Conservation (phyloP, 129 eudicot genomes). For the Kitagawia praeruptora region DNA sequence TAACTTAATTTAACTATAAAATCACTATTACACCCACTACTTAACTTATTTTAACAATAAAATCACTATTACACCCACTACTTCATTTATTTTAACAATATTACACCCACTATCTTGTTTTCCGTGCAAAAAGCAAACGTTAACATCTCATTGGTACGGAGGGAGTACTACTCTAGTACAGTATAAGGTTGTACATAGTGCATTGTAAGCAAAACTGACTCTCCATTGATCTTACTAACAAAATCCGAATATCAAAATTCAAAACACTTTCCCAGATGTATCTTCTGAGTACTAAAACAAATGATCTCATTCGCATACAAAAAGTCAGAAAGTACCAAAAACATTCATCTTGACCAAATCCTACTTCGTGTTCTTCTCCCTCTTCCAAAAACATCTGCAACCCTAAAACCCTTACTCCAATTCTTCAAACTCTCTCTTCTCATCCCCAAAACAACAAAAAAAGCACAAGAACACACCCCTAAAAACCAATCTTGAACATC, state of each 20-base stretch:
- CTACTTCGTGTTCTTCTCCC: conserved; percentile 11
- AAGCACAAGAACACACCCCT: conserved; percentile 52
- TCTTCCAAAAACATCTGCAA: conserved; percentile 7
- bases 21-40: too few species aligned
- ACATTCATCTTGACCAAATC: neutral
- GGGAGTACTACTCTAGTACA: too few species aligned
- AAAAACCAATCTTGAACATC: conserved; percentile 36
- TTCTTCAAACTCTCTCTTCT: conserved; percentile 27
- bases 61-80: too few species aligned
- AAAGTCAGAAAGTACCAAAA: neutral
- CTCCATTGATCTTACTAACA: neutral
- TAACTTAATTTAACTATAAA: too few species aligned
- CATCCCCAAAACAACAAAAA: conserved; percentile 29
- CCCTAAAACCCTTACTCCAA: conserved; percentile 19
- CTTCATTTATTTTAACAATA: too few species aligned
- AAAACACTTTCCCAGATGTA: too few species aligned
- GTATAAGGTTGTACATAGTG: neutral
- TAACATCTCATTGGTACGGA: too few species aligned
- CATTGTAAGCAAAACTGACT: neutral
- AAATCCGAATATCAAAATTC: too few species aligned
- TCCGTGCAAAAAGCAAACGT: too few species aligned
- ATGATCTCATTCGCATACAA: neutral
- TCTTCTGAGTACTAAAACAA: too few species aligned
- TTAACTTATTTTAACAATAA: too few species aligned
- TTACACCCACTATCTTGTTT: too few species aligned